phyloP scores from a whole-genome alignment of 1,139 yeast species.

The Candida smagusa region DNA sequence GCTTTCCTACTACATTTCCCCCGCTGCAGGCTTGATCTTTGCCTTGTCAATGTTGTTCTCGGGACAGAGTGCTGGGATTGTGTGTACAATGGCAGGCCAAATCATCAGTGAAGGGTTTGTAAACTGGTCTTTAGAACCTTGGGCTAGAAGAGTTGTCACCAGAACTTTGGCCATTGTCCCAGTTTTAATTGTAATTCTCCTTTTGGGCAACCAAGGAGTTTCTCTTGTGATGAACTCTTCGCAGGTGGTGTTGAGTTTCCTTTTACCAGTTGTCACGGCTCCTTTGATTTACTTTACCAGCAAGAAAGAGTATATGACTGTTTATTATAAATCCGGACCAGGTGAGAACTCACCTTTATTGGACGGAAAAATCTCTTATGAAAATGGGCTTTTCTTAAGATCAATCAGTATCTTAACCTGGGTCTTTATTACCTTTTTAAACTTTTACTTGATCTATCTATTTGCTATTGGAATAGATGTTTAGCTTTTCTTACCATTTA shows the following conservation, averaged over 20 bases:
- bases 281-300: slow-evolving; percentile 78
- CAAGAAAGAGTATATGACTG: slow-evolving; percentile 57
- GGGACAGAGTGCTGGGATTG: slow-evolving; percentile 83
- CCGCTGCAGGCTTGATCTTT: slow-evolving; percentile 73
- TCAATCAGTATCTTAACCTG: slow-evolving; percentile 61
- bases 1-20: slow-evolving; percentile 55
- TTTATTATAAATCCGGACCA: slow-evolving; percentile 24
- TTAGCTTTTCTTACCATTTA: slow-evolving; percentile 11
- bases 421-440: slow-evolving; percentile 67
- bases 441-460: slow-evolving; percentile 66
- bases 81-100: slow-evolving; percentile 85
- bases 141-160: slow-evolving; percentile 72
- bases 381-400: slow-evolving; percentile 60
- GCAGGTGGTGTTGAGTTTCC: slow-evolving; percentile 70
- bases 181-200: slow-evolving; percentile 57
- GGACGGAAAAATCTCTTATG: slow-evolving; percentile 36
- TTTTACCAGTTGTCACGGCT: slow-evolving; percentile 72
- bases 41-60: slow-evolving; percentile 72
- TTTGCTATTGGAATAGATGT: slow-evolving; percentile 72
- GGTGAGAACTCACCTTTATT: slow-evolving; percentile 11
- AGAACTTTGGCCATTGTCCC: slow-evolving; percentile 72
- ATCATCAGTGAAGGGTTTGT: slow-evolving; percentile 82
- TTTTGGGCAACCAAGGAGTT: slow-evolving; percentile 65
- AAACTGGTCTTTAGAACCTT: slow-evolving; percentile 71
- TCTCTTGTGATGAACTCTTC: slow-evolving; percentile 66